Evolutionary conservation across 768 basidiomycete genomes (phyloP).

Genomic region (Boletus fagicola): DNA sequence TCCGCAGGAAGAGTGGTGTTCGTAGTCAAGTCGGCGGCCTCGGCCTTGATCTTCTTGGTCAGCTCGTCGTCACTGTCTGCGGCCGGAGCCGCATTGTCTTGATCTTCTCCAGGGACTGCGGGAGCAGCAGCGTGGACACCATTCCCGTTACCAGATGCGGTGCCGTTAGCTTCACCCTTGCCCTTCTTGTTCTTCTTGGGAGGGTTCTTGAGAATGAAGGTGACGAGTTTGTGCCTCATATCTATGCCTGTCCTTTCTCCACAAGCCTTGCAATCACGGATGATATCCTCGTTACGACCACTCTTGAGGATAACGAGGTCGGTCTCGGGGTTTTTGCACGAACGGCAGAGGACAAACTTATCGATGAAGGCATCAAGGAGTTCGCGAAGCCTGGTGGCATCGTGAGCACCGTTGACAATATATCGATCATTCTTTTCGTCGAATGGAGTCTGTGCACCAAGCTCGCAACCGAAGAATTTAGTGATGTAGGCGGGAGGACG

Average conservation of each 20-base stretch:
- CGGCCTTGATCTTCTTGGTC: slow-evolving; percentile 87
- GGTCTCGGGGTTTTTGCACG: slow-evolving; percentile 99
- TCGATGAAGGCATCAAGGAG: slow-evolving; percentile 97
- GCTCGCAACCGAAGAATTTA: slow-evolving; percentile 98
- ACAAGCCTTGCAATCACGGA: slow-evolving; percentile 98
- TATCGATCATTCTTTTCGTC: slow-evolving; percentile 97
- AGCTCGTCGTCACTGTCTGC: slow-evolving; percentile 86
- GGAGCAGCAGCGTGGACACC: slow-evolving; percentile 40
- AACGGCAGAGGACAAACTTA: slow-evolving; percentile 94
- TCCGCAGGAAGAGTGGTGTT: slow-evolving; percentile 63
- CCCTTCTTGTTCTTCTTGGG: slow-evolving; percentile 70
- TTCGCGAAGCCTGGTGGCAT: slow-evolving; percentile 87
- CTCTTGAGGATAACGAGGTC: slow-evolving; percentile 87
- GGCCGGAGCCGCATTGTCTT: slow-evolving; percentile 43
- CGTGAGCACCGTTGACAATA: slow-evolving; percentile 97
- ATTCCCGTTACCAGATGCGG: slow-evolving; percentile 47
- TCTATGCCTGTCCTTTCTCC: slow-evolving; percentile 89
- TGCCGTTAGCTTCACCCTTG: slow-evolving; percentile 55
- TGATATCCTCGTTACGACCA: slow-evolving; percentile 80
- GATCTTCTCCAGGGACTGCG: slow-evolving; percentile 40
- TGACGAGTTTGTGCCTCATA: slow-evolving; percentile 95
- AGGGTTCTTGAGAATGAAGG: slow-evolving; percentile 97
- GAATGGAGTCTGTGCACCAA: slow-evolving; percentile 95
- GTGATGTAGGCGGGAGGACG: slow-evolving; percentile 96
- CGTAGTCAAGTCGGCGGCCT: slow-evolving; percentile 72